A percentile compares a stretch with the other conserved stretches of the same genome.
Evolutionary conservation across 148 eudicot genomes (phyloP).

Genomic region (Spergularia marina): DNA sequence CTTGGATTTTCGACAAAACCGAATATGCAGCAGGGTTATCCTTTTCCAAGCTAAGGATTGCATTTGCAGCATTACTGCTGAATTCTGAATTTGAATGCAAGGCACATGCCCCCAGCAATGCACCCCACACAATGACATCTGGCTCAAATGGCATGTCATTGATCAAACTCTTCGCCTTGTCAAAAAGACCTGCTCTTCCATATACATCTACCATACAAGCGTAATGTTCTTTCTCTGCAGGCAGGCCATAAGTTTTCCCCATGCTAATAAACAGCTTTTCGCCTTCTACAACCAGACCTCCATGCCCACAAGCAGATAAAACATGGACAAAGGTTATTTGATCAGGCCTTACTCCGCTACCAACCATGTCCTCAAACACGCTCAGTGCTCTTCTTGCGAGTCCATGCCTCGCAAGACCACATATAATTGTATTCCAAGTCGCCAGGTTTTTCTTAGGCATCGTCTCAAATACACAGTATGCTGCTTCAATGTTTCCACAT

Average conservation of each 20-base stretch:
- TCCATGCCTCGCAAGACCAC: slow-evolving; percentile 60
- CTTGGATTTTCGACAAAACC: slow-evolving; percentile 50
- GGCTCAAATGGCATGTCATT: slow-evolving; percentile 60
- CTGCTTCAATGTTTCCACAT: slow-evolving; percentile 71
- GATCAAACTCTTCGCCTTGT: slow-evolving; percentile 54
- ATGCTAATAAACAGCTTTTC: slow-evolving; percentile 49
- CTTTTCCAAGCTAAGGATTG: slow-evolving; percentile 39
- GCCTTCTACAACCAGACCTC: slow-evolving; percentile 62
- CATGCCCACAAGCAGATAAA: slow-evolving; percentile 67
- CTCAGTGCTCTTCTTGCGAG: slow-evolving; percentile 53
- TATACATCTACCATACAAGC: slow-evolving; percentile 78
- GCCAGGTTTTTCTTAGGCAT: slow-evolving; percentile 42
- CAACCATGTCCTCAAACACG: slow-evolving; percentile 52
- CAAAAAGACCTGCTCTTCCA: slow-evolving; percentile 65
- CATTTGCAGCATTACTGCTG: slow-evolving; percentile 46
- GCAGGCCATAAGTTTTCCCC: slow-evolving; percentile 36
- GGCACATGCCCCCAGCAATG: slow-evolving; percentile 67
- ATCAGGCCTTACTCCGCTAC: slow-evolving; percentile 46
- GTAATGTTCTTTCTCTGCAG: slow-evolving; percentile 59
- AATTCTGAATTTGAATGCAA: slow-evolving; percentile 53
- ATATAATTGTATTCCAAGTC: slow-evolving; percentile 70
- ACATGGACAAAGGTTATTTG: slow-evolving; percentile 55
- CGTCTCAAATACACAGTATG: slow-evolving; percentile 41
- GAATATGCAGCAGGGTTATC: slow-evolving; percentile 59
- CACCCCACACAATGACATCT: slow-evolving; percentile 76